Evolutionary conservation across 2,329 filamentous ascomycete genomes (phyloP), one percentile per base, ranked within the genome.

Genomic region (Epichloe scottii): DNA sequence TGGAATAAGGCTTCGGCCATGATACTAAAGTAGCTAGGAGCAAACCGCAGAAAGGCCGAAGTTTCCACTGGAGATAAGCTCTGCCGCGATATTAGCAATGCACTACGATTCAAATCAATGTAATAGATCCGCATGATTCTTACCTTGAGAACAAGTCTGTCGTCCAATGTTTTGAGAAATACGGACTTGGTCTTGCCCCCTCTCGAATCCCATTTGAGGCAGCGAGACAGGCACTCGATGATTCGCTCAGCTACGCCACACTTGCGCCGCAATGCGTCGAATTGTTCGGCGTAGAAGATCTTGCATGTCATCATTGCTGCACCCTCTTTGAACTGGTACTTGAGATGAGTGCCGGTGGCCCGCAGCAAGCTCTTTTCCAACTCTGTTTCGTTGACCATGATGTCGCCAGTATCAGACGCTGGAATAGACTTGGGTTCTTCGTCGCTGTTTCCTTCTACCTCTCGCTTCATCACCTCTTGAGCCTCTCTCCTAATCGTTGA

Each of bases 141-240:
- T 58, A 71, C 72, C 68, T 96, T 96, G 60, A 96, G 79, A 44
- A 98, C 87, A 55, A 98, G 84, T 37, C 93, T 84, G 62, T 96
- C 90, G 66, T 98, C 93, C 21, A 96, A 75, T 0, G 93, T 98
- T 70, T 97, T 98, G 56, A 98, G 72, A 66, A 98, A 98, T 4
- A 98, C 84, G 0, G 90, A 96, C 64, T 96, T 96, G 2, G 91
- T 96, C 70, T 98, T 98, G 57, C 93, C 93, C 23, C 93, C 94
- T 64, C 95, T 95, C 3, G 89, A 95, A 68, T 98, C 93, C 87
- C 91, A 98, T 66, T 97, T 96, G 19, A 95, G 78, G 68, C 94
- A 98, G 19, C 93, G 82, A 7, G 93, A 97, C 21, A 98, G 73
- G 1, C 90, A 96, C 64, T 98, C 93, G 26, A 97, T 83, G 57